Evolutionary conservation across 2,329 filamentous ascomycete species (phyloP).

Genomic region (Fusarium xyrophilum): DNA sequence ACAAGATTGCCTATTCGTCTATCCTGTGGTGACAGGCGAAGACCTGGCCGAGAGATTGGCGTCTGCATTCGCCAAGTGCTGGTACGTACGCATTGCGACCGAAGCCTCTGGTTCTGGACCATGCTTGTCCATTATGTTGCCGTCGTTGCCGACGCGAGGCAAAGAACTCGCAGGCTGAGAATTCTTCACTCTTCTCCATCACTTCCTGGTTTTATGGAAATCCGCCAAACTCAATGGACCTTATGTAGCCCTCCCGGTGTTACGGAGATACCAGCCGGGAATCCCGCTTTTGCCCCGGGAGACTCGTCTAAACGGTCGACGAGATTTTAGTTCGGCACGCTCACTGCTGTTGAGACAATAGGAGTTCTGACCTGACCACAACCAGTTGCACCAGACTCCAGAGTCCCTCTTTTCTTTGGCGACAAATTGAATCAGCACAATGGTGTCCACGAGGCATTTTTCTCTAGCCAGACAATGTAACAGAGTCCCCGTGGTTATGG

Average conservation of each 20-base stretch:
- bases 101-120: neutral
- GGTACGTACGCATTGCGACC: no score
- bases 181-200: no score
- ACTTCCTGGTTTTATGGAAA: no score
- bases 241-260: rapidly evolving
- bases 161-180: neutral
- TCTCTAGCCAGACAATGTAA: no score
- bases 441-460: neutral
- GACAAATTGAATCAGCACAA: neutral
- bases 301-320: neutral
- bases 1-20: neutral
- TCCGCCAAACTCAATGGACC: no score
- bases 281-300: neutral
- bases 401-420: neutral
- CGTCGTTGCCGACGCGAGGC: no score
- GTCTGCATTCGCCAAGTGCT: no score
- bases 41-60: no score
- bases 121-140: neutral
- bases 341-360: neutral
- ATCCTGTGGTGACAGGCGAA: neutral
- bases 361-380: neutral
- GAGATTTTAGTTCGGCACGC: neutral
- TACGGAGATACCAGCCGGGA: no score
- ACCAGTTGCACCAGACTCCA: neutral
- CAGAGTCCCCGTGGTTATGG: neutral